phyloP scores from a whole-genome alignment of 805 yeast species.

The Isabelozyma heimii region DNA sequence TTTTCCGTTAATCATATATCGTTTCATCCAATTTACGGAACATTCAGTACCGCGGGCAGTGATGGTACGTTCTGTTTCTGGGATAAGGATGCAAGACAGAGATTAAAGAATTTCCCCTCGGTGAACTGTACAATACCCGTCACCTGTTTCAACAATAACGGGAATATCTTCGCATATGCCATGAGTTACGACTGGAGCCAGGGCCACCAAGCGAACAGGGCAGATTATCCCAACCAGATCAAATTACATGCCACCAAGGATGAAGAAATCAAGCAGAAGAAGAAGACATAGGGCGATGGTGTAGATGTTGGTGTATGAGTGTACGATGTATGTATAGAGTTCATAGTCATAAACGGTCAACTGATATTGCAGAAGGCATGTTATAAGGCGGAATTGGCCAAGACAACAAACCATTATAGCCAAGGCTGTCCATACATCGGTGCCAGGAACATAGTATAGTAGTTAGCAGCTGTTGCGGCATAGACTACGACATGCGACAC shows the following conservation, averaged over 20 bases:
- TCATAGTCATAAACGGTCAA: background rate
- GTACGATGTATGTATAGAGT: too few relatives aligned
- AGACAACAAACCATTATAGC: too few relatives aligned
- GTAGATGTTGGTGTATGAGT: background rate
- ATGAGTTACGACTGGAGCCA: constrained; percentile 94
- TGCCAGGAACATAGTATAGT: too few relatives aligned
- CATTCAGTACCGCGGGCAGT: constrained; percentile 90
- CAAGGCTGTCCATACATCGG: too few relatives aligned
- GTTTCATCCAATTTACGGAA: constrained; percentile 88
- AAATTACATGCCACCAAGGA: constrained; percentile 84
- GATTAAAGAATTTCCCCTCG: constrained; percentile 77
- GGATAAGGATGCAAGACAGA: constrained; percentile 91
- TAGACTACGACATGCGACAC: too few relatives aligned
- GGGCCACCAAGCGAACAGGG: constrained; percentile 76
- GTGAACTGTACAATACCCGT: constrained; percentile 68
- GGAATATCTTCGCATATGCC: constrained; percentile 86
- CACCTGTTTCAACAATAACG: constrained; percentile 78
- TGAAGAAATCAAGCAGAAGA: constrained; percentile 73
- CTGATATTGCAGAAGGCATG: background rate
- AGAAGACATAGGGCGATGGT: constrained; percentile 15
- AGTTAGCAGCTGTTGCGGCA: too few relatives aligned
- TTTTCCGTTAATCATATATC: constrained; percentile 77
- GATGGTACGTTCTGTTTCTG: constrained; percentile 94
- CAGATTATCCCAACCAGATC: constrained; percentile 70
- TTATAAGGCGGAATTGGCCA: too few relatives aligned